Base-by-base conservation (phyloP, 1,284 basidiomycete species). In the Fomitiporia mediterranea region DNA sequence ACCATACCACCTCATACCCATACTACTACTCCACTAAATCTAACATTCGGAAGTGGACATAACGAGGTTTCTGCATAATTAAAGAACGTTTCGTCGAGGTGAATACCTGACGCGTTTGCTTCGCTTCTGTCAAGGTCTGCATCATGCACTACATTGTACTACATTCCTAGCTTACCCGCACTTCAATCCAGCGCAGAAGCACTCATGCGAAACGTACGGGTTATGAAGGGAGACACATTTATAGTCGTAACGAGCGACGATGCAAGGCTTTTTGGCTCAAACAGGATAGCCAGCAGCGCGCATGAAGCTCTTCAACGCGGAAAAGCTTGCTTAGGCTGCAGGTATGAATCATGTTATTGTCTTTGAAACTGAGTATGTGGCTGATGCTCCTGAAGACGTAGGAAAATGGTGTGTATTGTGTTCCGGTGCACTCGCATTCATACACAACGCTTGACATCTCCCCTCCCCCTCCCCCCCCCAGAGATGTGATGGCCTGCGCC, bases 401-500 rank as follows among this genome's bases (percentile, higher is more conserved):
- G 74, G 25, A 75, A 76, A 62, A 70, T 74, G 66, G 73, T 70
- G 37, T 43, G 66, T 42, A 8, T 11, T 1, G n/a, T n/a, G n/a
- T n/a, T n/a, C n/a, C n/a, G n/a, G n/a, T n/a, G n/a, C n/a, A n/a
- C n/a, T n/a, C n/a, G n/a, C n/a, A n/a, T n/a, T n/a, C n/a, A n/a
- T n/a, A n/a, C n/a, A n/a, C n/a, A n/a, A n/a, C n/a, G n/a, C n/a
- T n/a, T n/a, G n/a, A n/a, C n/a, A n/a, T n/a, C n/a, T n/a, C n/a
- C n/a, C n/a, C n/a, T n/a, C n/a, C n/a, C n/a, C n/a, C n/a, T n/a
- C n/a, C 25, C 4, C 17, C 3, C 27, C 11, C 23, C 51, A 75
- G 74, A 76, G 67, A 67, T 75, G 74, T 32, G 74, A 77, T 52
- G 74, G 74, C 4, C 35, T 50, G 0, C 66, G 69, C 35, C 75